Conservation (phyloP, 208 protist genomes). For the Trypanosoma caninum region DNA sequence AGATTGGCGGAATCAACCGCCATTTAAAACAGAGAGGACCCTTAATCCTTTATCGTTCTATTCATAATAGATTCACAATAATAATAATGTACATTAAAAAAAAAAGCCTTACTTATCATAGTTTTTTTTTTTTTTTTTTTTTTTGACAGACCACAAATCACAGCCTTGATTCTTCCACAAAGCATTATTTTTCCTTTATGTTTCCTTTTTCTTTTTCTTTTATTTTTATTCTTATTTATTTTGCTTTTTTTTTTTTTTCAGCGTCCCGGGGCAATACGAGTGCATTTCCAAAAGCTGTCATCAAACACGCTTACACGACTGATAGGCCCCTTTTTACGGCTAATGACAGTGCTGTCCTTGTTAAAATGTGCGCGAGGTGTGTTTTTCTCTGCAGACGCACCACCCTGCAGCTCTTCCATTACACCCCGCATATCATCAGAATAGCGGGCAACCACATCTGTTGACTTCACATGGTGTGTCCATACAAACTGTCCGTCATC, state of each 20-base stretch:
- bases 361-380: not conserved
- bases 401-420: constrained; percentile 50
- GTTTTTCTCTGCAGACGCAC: constrained; percentile 10
- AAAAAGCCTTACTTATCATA: too few relatives aligned
- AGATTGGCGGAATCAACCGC: not conserved
- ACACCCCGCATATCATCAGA: constrained; percentile 81
- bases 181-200: too few relatives aligned
- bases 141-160: too few relatives aligned
- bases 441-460: constrained; percentile 70
- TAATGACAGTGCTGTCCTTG: constrained; percentile 59
- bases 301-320: constrained; percentile 55
- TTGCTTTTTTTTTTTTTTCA: constrained; percentile 9
- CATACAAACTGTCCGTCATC: constrained; percentile 31
- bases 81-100: too few relatives aligned
- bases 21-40: too few relatives aligned
- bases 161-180: too few relatives aligned
- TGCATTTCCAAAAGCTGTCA: constrained; percentile 44
- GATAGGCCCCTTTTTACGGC: constrained; percentile 76
- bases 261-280: constrained; percentile 42
- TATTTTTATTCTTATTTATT: not conserved
- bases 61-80: constrained; percentile 1
- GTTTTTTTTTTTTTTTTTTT: too few relatives aligned
- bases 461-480: constrained; percentile 74
- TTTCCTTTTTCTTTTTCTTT: not conserved
- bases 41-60: too few relatives aligned